A percentile compares a stretch with the other conserved stretches of the same genome.
Evolutionary conservation across 805 yeast species (phyloP).

Genomic region (Starmerella riodocensis): DNA sequence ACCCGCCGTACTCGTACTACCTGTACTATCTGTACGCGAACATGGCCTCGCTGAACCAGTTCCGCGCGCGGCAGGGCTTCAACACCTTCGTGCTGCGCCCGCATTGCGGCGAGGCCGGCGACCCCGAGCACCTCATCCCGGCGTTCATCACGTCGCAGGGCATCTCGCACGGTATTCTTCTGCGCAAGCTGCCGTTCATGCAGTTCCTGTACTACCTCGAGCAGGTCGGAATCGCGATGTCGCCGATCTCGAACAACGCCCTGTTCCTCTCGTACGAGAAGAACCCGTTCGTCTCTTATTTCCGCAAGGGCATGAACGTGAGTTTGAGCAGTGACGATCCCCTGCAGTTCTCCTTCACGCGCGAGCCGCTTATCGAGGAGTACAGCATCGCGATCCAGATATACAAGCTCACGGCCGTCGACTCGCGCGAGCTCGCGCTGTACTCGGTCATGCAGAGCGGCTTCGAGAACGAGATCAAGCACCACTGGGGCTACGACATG

Average conservation of each 20-base stretch:
- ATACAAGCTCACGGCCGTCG: conserved; percentile 84
- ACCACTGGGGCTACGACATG: conserved; percentile 76
- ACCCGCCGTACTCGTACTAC: conserved; percentile 97
- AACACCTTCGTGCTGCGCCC: conserved; percentile 93
- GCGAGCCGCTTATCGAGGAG: conserved; percentile 95
- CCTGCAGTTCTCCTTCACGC: conserved; percentile 87
- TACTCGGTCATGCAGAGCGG: conserved; percentile 92
- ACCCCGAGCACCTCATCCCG: conserved; percentile 87
- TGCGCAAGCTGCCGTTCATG: conserved; percentile 87
- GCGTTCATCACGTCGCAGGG: conserved; percentile 84
- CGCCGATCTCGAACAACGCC: conserved; percentile 94
- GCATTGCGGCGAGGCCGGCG: conserved; percentile 99
- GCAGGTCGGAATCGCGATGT: conserved; percentile 96
- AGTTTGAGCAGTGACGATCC: conserved; percentile 97
- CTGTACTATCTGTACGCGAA: conserved; percentile 80
- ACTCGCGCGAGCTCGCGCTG: conserved; percentile 91
- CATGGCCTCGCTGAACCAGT: conserved; percentile 70
- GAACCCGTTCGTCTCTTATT: conserved; percentile 85
- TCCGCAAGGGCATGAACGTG: conserved; percentile 86
- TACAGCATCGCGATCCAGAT: conserved; percentile 97
- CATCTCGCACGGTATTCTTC: conserved; percentile 85
- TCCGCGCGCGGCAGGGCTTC: conserved; percentile 61
- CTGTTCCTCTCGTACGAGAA: conserved; percentile 90
- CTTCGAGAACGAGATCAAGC: conserved; percentile 73
- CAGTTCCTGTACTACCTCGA: conserved; percentile 88